A percentile compares a stretch with the other conserved stretches of the same genome.
These are phyloP conservation scores for Colletotrichum sansevieriae DNA, from an alignment of 2,329 filamentous ascomycete species.

Conservation along the genomic window DNA sequence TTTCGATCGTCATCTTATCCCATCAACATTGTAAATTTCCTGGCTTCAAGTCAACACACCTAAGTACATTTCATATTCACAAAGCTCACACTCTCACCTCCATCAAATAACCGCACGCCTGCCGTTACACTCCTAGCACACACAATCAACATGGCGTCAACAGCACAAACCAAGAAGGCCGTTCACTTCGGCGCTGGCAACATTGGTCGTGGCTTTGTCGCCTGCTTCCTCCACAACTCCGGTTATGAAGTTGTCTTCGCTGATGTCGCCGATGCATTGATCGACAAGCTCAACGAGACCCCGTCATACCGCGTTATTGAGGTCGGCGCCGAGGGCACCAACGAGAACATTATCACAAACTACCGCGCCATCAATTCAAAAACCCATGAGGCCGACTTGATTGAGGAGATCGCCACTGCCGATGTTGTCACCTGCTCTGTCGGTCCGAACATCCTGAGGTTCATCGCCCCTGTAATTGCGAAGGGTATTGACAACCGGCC, in stretches of 20 bases:
- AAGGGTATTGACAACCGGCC: constrained; percentile 88
- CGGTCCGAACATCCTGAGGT: constrained; percentile 94
- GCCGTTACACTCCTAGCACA: background rate
- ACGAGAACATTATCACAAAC: constrained; percentile 87
- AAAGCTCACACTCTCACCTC: background rate
- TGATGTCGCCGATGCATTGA: constrained; percentile 89
- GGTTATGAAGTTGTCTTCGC: constrained; percentile 97
- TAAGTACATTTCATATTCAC: background rate
- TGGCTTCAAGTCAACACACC: too few relatives aligned
- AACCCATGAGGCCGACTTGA: constrained; percentile 82
- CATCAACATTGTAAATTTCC: background rate
- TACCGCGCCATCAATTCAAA: constrained; percentile 98
- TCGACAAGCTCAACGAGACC: constrained; percentile 81
- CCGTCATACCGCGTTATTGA: constrained; percentile 92
- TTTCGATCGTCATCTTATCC: background rate
- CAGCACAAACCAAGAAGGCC: constrained; percentile 68
- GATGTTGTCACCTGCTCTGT: constrained; percentile 97
- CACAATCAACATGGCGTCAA: constrained; percentile 54
- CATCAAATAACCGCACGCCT: too few relatives aligned
- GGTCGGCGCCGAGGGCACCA: constrained; percentile 86
- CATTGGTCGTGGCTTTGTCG: constrained; percentile 88
- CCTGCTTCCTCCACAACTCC: constrained; percentile 92
- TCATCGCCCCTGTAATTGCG: constrained; percentile 95
- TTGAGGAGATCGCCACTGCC: constrained; percentile 87
- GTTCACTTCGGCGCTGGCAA: constrained; percentile 90